These are phyloP conservation scores for Tetrapyrgos nigripes DNA, from an alignment of 1,284 basidiomycete genomes.

Conservation along the genomic window DNA sequence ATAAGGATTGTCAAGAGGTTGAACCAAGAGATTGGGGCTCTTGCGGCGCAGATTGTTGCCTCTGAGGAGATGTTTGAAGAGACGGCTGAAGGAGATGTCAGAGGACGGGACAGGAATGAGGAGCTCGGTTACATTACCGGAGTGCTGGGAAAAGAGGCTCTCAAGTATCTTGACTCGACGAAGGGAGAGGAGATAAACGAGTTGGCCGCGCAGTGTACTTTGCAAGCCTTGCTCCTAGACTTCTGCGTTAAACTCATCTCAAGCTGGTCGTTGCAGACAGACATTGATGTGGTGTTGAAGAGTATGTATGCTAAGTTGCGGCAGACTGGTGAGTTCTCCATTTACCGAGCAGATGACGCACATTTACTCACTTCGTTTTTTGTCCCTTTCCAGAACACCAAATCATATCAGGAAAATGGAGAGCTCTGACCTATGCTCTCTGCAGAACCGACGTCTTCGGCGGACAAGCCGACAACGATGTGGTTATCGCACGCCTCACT, in stretches of 20 bases:
- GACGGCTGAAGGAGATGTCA: not conserved
- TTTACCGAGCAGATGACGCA: not conserved
- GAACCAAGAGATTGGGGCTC: conserved; percentile 33
- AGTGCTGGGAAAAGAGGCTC: conserved; percentile 7
- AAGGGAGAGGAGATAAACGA: conserved; percentile 5
- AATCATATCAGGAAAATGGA: not conserved
- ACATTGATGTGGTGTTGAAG: conserved; percentile 7
- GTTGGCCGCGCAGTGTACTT: conserved; percentile 12
- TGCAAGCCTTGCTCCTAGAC: conserved; percentile 12
- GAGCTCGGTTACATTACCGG: conserved; percentile 3
- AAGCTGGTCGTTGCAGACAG: conserved; percentile 12
- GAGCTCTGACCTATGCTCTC: conserved; percentile 2
- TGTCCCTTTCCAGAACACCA: not conserved
- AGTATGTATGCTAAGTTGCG: conserved; percentile 46
- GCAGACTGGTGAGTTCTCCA: conserved; percentile 26
- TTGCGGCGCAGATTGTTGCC: conserved; percentile 31
- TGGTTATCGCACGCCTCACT: not conserved
- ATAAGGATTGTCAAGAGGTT: conserved; percentile 27
- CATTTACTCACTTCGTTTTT: not conserved
- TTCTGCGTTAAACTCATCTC: conserved; percentile 9
- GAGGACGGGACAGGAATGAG: not conserved
- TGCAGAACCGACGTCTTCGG: not conserved
- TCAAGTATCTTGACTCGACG: conserved; percentile 6
- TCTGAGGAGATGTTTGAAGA: not conserved
- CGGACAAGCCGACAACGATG: not conserved